Evolutionary conservation across 139 green algal genomes (phyloP).

Genomic region (Marvania coccoides): DNA sequence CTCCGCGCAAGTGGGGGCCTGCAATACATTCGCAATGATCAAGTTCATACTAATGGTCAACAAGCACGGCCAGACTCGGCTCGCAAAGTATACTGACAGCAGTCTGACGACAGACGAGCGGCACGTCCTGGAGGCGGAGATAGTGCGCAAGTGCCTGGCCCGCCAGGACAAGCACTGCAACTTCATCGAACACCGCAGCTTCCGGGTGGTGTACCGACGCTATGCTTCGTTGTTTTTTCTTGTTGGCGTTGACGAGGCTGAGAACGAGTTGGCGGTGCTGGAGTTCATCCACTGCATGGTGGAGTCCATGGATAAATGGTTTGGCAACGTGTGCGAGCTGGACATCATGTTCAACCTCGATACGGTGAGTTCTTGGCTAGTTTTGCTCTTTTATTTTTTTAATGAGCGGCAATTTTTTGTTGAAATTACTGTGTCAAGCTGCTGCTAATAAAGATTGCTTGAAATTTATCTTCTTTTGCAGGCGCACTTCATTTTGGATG

Average conservation of each 20-base stretch:
- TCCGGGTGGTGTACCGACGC: conserved; percentile 90
- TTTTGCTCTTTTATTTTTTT: too few species aligned
- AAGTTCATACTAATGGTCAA: conserved; percentile 97
- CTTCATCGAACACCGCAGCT: conserved; percentile 88
- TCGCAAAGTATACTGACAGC: conserved; percentile 92
- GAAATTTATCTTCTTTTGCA: conserved; percentile 41
- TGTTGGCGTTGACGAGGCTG: conserved; percentile 87
- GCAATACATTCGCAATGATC: too few species aligned
- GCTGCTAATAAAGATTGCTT: background rate
- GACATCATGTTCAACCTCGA: conserved; percentile 98
- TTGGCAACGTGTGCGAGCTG: conserved; percentile 85
- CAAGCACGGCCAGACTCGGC: conserved; percentile 96
- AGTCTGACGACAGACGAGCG: conserved; percentile 61
- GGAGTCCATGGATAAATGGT: conserved; percentile 75
- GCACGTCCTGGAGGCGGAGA: conserved; percentile 81
- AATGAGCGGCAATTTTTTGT: too few species aligned
- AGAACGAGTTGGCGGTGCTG: conserved; percentile 95
- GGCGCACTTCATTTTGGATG: conserved; percentile 93
- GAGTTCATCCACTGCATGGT: conserved; percentile 95
- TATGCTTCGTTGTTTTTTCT: conserved; percentile 98
- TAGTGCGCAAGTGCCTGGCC: conserved; percentile 92
- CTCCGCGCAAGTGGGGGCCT: too few species aligned
- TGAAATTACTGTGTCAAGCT: background rate
- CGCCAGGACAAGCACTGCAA: conserved; percentile 93
- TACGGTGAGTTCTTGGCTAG: conserved; percentile 43